phyloP scores from a whole-genome alignment of 1,139 yeast species.

The Taiozyma onychis region DNA sequence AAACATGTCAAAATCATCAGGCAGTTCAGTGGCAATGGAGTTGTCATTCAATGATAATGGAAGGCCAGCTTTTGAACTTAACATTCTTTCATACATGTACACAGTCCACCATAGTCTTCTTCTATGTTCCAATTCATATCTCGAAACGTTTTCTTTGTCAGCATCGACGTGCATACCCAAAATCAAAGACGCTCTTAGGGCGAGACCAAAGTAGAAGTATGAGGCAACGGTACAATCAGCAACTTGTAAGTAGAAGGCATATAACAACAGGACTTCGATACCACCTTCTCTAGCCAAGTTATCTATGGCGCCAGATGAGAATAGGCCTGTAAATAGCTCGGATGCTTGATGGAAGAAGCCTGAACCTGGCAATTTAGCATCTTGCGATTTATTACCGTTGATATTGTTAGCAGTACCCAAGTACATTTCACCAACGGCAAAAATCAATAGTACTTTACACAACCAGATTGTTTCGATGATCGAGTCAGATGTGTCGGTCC shows the following conservation, averaged over 20 bases:
- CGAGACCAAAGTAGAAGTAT: slow-evolving; percentile 75
- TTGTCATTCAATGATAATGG: slow-evolving; percentile 78
- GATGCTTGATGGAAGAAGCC: slow-evolving; percentile 74
- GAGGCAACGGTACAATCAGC: slow-evolving; percentile 84
- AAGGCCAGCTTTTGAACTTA: slow-evolving; percentile 79
- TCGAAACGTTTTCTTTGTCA: slow-evolving; percentile 54
- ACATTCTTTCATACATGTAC: slow-evolving; percentile 82
- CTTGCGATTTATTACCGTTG: slow-evolving; percentile 33
- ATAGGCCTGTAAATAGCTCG: slow-evolving; percentile 65
- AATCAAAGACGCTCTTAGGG: slow-evolving; percentile 66
- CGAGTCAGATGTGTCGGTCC: slow-evolving; percentile 39
- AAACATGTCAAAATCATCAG: slow-evolving; percentile 63
- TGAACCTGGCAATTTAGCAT: slow-evolving; percentile 60
- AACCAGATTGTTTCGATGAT: slow-evolving; percentile 75
- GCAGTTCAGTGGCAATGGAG: slow-evolving; percentile 70
- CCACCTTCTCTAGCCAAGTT: slow-evolving; percentile 76
- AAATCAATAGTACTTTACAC: slow-evolving; percentile 66
- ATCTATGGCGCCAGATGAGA: slow-evolving; percentile 76
- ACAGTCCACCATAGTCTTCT: slow-evolving; percentile 91
- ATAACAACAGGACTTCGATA: slow-evolving; percentile 69
- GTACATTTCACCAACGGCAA: slow-evolving; percentile 85
- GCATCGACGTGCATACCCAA: slow-evolving; percentile 85
- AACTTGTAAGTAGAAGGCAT: slow-evolving; percentile 78
- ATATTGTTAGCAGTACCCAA: slow-evolving; percentile 57
- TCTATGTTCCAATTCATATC: slow-evolving; percentile 73